phyloP scores from a whole-genome alignment of 2,329 filamentous ascomycete genomes.

The Fusarium sp. region DNA sequence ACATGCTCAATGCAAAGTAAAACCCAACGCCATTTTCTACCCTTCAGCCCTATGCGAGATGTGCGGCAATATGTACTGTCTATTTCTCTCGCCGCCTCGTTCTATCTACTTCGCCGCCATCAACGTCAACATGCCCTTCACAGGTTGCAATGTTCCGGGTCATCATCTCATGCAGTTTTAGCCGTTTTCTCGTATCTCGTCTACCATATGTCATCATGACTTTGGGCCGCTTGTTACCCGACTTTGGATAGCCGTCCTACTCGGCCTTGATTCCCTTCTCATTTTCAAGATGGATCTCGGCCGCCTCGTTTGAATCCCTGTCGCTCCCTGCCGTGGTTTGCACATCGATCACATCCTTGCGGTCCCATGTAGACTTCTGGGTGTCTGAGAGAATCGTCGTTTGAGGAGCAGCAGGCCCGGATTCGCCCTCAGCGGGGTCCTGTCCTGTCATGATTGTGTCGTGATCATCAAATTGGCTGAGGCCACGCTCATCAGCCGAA shows the following conservation, averaged over 20 bases:
- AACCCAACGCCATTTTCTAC: conserved; percentile 28
- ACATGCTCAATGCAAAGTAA: conserved; percentile 30
- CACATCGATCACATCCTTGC: conserved; percentile 52
- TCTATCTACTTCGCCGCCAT: conserved; percentile 33
- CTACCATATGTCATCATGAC: conserved; percentile 16
- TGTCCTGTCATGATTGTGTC: conserved; percentile 46
- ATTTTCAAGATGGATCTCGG: conserved; percentile 61
- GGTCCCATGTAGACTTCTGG: conserved; percentile 48
- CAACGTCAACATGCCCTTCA: conserved; percentile 24
- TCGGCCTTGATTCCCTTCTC: conserved; percentile 43
- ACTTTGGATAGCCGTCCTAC: conserved; percentile 27
- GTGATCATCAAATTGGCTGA: conserved; percentile 37
- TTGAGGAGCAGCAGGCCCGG: conserved; percentile 24
- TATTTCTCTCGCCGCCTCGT: conserved; percentile 28
- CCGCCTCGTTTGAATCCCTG: conserved; percentile 55
- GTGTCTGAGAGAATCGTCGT: conserved; percentile 41
- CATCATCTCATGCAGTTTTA: conserved; percentile 24
- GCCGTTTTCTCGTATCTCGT: conserved; percentile 30
- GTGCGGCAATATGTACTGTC: conserved; percentile 12
- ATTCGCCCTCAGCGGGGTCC: conserved; percentile 13
- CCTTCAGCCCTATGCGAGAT: conserved; percentile 12
- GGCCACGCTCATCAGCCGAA: conserved; percentile 48
- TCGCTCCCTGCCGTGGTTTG: conserved; percentile 49
- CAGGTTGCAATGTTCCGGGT: conserved; percentile 5
- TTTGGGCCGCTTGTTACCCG: conserved; percentile 15